Evolutionary conservation across 2,329 filamentous ascomycete species (phyloP).

Genomic region (Sclerotinia spermophila): DNA sequence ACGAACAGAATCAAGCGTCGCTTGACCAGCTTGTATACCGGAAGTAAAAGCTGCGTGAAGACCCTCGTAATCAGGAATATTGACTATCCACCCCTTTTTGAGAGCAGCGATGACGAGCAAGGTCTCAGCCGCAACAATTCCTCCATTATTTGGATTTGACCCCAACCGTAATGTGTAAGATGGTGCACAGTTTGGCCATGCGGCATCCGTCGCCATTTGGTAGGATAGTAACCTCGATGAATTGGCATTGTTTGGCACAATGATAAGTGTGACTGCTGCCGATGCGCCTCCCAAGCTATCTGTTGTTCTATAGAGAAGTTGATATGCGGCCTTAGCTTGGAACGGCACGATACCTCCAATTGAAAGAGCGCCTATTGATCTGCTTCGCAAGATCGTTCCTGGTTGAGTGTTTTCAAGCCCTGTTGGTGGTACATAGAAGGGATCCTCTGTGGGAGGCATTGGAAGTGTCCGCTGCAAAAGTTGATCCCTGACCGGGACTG

Average conservation of each 20-base stretch:
- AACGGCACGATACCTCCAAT: constrained; percentile 31
- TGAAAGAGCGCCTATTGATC: constrained; percentile 28
- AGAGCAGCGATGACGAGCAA: constrained; percentile 25
- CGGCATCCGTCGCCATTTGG: constrained; percentile 42
- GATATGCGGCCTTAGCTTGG: constrained; percentile 28
- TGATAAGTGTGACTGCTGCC: constrained; percentile 41
- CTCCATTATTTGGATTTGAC: constrained; percentile 36
- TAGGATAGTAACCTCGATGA: constrained; percentile 40
- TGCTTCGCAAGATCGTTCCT: constrained; percentile 37
- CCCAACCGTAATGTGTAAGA: constrained; percentile 35
- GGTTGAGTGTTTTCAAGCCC: constrained; percentile 35
- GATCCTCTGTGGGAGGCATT: constrained; percentile 38
- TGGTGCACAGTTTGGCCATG: constrained; percentile 40
- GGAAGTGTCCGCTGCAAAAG: constrained; percentile 3
- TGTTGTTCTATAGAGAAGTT: constrained; percentile 43
- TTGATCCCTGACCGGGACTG: neutral
- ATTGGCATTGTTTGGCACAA: constrained; percentile 34
- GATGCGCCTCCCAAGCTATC: constrained; percentile 39
- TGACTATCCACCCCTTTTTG: constrained; percentile 24
- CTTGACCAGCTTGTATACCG: constrained; percentile 23
- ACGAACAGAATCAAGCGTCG: constrained; percentile 27
- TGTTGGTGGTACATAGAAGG: constrained; percentile 38
- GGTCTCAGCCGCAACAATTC: constrained; percentile 19
- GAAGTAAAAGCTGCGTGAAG: constrained; percentile 20
- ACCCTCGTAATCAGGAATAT: constrained; percentile 29